phyloP scores from a whole-genome alignment of 1,284 basidiomycete species.

The Moesziomyces globuligerus region DNA sequence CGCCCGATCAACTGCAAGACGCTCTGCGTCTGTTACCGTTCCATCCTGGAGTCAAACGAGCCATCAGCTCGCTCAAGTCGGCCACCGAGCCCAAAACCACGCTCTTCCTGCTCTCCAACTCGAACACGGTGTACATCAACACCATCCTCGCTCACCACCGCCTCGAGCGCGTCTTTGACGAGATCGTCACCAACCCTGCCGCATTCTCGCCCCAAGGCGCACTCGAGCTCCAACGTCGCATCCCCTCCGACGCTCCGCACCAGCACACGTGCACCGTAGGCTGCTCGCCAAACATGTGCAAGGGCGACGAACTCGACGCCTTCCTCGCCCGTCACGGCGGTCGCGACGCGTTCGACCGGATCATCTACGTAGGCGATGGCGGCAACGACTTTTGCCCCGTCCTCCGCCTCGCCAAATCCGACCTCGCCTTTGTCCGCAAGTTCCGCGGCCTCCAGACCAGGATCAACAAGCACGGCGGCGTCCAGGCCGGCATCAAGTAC shows the following conservation, averaged over 20 bases:
- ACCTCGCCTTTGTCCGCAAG: slow-evolving; percentile 63
- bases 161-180: slow-evolving; percentile 74
- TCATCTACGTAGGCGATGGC: slow-evolving; percentile 94
- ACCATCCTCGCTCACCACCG: slow-evolving; percentile 69
- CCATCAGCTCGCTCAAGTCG: slow-evolving; percentile 79
- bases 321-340: slow-evolving; percentile 79
- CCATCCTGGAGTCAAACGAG: slow-evolving; percentile 94
- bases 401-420: slow-evolving; percentile 73
- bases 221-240: slow-evolving; percentile 79
- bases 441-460: slow-evolving; percentile 62
- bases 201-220: slow-evolving; percentile 79
- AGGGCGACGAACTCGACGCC: slow-evolving; percentile 88
- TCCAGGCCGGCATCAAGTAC: slow-evolving; percentile 58
- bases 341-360: slow-evolving; percentile 75
- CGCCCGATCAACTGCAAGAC: slow-evolving; percentile 78
- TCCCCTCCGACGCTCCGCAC: slow-evolving; percentile 73
- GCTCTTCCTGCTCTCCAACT: slow-evolving; percentile 91
- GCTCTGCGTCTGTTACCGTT: slow-evolving; percentile 85
- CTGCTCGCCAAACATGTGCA: slow-evolving; percentile 98
- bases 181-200: slow-evolving; percentile 93
- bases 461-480: slow-evolving; percentile 54
- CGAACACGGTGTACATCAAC: slow-evolving; percentile 92
- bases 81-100: slow-evolving; percentile 67
- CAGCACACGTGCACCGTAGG: slow-evolving; percentile 89
- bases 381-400: slow-evolving; percentile 95